These are phyloP conservation scores for Galeopsis tetrahit DNA, from an alignment of 257 asterid species.

Conservation along the genomic window DNA sequence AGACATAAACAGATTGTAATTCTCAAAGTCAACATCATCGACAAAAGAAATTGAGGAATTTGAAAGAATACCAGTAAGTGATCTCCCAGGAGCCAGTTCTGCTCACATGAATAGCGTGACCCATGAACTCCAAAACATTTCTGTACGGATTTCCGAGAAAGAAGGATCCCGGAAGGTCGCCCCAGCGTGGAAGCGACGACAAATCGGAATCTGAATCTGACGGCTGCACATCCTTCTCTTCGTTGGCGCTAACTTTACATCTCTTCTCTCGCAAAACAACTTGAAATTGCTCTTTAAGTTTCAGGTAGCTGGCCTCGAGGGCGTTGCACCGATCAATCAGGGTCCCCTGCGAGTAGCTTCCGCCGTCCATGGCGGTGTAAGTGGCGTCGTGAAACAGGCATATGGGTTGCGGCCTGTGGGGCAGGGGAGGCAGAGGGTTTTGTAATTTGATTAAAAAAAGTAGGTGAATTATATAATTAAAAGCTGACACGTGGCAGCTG, in stretches of 20 bases:
- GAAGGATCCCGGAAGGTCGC: slow-evolving; percentile 39
- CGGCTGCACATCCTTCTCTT: slow-evolving; percentile 14
- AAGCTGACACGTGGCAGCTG: slow-evolving; percentile 36
- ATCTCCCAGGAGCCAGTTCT: slow-evolving; percentile 55
- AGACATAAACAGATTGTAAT: background rate
- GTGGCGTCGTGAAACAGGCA: slow-evolving; percentile 32
- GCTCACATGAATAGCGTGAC: slow-evolving; percentile 65
- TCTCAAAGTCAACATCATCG: background rate
- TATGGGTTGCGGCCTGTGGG: slow-evolving; percentile 8
- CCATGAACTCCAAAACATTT: slow-evolving; percentile 59
- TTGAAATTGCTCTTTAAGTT: slow-evolving; percentile 53
- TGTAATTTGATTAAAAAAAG: slow-evolving; percentile 23
- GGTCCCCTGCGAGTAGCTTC: slow-evolving; percentile 26
- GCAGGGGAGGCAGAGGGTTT: slow-evolving; percentile 27
- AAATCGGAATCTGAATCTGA: slow-evolving; percentile 40
- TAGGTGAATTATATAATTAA: too few species aligned
- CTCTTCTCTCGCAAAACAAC: slow-evolving; percentile 45
- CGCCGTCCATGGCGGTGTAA: slow-evolving; percentile 59
- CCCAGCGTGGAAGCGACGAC: slow-evolving; percentile 45
- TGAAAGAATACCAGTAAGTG: slow-evolving; percentile 51
- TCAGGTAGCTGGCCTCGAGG: slow-evolving; percentile 61
- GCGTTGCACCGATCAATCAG: slow-evolving; percentile 50
- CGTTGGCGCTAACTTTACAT: background rate
- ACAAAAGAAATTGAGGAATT: background rate
- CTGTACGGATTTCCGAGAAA: slow-evolving; percentile 48